A percentile compares a stretch with the other conserved stretches of the same genome.
phyloP scores from a whole-genome alignment of 2,329 filamentous ascomycete species.

The Aspergillus sp. region DNA sequence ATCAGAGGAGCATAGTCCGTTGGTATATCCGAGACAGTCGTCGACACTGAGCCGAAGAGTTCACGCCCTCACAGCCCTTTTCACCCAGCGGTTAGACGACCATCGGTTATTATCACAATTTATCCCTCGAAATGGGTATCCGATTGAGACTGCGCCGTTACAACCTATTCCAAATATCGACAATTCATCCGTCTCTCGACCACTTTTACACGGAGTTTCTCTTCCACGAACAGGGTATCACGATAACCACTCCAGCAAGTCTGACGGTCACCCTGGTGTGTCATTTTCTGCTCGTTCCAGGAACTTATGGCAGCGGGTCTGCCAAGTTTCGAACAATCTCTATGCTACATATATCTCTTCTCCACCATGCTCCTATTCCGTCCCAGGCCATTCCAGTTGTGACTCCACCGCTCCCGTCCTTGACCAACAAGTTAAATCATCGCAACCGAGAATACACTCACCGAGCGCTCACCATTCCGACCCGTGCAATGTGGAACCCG shows the following conservation, averaged over 20 bases:
- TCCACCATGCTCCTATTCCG: background rate
- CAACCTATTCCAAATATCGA: slow-evolving; percentile 5
- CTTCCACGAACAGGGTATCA: background rate
- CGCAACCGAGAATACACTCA: background rate
- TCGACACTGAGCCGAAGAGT: slow-evolving; percentile 21
- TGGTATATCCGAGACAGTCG: slow-evolving; percentile 9
- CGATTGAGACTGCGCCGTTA: slow-evolving; percentile 3
- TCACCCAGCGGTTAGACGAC: slow-evolving; percentile 22
- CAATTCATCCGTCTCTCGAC: slow-evolving; percentile 8
- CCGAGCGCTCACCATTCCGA: background rate
- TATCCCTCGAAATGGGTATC: slow-evolving; percentile 10
- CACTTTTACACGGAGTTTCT: slow-evolving; percentile 4
- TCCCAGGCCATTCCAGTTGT: background rate
- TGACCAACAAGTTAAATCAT: background rate
- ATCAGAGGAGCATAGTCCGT: slow-evolving; percentile 11
- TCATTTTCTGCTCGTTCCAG: slow-evolving; percentile 7
- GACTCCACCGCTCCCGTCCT: background rate
- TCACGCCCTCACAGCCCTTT: slow-evolving; percentile 23
- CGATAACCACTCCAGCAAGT: slow-evolving; percentile 4
- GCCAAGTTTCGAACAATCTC: slow-evolving; percentile 10
- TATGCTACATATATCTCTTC: background rate
- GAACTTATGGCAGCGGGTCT: slow-evolving; percentile 28
- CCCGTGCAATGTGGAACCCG: background rate
- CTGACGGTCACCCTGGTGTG: background rate
- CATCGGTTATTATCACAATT: slow-evolving; percentile 17